phyloP scores from a whole-genome alignment of 2,329 filamentous ascomycete genomes.

The Fusarium pseudoanthophilum region DNA sequence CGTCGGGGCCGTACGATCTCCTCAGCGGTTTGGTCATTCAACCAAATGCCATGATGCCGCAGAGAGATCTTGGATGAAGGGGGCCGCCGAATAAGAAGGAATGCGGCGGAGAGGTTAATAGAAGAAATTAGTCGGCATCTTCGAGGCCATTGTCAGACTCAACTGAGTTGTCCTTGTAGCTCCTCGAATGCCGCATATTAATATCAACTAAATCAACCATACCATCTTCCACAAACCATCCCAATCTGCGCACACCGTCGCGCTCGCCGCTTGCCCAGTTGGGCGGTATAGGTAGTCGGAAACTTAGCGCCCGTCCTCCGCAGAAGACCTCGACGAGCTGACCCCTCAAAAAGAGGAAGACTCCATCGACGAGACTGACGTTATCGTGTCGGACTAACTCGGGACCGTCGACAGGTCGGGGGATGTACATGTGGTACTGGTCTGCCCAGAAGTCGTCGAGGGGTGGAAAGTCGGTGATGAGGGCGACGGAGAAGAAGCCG shows the following conservation, averaged over 20 bases:
- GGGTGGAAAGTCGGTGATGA: conserved; percentile 47
- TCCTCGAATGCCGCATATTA: conserved; percentile 35
- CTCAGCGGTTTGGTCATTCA: conserved; percentile 43
- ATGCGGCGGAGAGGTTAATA: conserved; percentile 8
- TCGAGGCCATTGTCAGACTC: conserved; percentile 33
- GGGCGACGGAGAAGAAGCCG: conserved; percentile 43
- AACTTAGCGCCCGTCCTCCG: conserved; percentile 46
- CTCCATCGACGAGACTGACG: conserved; percentile 41
- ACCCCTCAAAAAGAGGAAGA: conserved; percentile 42
- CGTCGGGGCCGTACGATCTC: conserved; percentile 47
- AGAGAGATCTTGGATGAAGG: conserved; percentile 39
- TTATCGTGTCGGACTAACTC: conserved; percentile 49
- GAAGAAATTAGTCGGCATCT: conserved; percentile 33
- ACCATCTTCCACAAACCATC: conserved; percentile 48
- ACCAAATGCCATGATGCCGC: conserved; percentile 39
- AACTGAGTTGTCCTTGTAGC: conserved; percentile 26
- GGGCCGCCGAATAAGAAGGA: background rate
- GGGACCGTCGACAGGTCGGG: conserved; percentile 49
- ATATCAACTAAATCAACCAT: conserved; percentile 44
- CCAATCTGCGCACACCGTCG: conserved; percentile 38
- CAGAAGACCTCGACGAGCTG: conserved; percentile 46
- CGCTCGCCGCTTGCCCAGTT: conserved; percentile 11
- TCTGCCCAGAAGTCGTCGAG: conserved; percentile 54
- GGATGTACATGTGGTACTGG: conserved; percentile 48
- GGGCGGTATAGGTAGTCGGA: conserved; percentile 40